Evolutionary conservation across 2,329 filamentous ascomycete species (phyloP).

Genomic region (Bipolaris oryzae): DNA sequence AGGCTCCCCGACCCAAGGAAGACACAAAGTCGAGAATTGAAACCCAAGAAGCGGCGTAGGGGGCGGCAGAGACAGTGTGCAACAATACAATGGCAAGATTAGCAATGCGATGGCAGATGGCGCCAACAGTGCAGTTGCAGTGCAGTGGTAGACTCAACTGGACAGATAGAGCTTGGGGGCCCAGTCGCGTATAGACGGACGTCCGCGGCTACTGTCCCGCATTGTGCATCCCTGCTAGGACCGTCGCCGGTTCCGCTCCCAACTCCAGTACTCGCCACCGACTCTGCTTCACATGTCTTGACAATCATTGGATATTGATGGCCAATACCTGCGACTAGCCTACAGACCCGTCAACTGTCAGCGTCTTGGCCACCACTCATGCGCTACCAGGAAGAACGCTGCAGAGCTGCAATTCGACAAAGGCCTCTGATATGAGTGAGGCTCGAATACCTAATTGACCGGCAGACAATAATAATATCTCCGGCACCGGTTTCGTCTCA

Average conservation of each 20-base stretch:
- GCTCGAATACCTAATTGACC: not conserved
- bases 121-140: slow-evolving; percentile 6
- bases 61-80: not conserved
- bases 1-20: not conserved
- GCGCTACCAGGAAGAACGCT: not conserved
- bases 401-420: not conserved
- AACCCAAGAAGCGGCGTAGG: not conserved
- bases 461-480: not conserved
- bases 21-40: not conserved
- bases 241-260: not conserved
- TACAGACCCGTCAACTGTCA: not conserved
- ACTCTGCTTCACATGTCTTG: not conserved
- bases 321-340: too few species aligned
- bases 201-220: slow-evolving; percentile 16
- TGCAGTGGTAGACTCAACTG: slow-evolving; percentile 1
- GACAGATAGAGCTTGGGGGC: slow-evolving; percentile 14
- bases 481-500: not conserved
- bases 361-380: not conserved
- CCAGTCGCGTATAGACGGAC: slow-evolving; percentile 17
- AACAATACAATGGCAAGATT: not conserved
- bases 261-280: not conserved
- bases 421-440: not conserved
- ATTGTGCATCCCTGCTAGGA: slow-evolving; percentile 11
- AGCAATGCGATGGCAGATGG: not conserved
- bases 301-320: not conserved